Evolutionary conservation across 1,284 basidiomycete genomes (phyloP).

Genomic region (Crocinoboletus sp.): DNA sequence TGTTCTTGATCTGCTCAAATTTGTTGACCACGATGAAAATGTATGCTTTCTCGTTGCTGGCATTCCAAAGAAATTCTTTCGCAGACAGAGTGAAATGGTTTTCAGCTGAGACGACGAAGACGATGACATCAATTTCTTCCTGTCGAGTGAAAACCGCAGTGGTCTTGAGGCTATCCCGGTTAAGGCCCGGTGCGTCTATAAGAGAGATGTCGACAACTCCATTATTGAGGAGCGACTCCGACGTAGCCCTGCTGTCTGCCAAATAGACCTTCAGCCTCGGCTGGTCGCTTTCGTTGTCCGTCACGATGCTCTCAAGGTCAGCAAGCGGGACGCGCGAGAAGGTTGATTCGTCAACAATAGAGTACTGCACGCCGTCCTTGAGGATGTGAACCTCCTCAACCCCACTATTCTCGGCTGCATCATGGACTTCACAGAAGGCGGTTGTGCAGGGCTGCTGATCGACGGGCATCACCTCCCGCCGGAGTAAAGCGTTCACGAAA

Average conservation of each 20-base stretch:
- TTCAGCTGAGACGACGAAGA: constrained; percentile 97
- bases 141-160: constrained; percentile 96
- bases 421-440: constrained; percentile 96
- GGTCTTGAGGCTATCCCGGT: constrained; percentile 94
- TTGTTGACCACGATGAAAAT: constrained; percentile 99
- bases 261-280: constrained; percentile 84
- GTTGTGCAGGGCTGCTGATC: constrained; percentile 99
- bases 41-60: constrained; percentile 97
- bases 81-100: constrained; percentile 98
- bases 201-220: constrained; percentile 97
- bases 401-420: constrained; percentile 79
- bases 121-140: constrained; percentile 98
- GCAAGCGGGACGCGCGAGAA: constrained; percentile 66
- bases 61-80: constrained; percentile 92
- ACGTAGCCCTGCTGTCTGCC: constrained; percentile 64
- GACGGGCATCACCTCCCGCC: constrained; percentile 90
- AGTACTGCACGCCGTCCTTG: constrained; percentile 69
- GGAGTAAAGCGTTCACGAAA: constrained; percentile 91
- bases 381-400: constrained; percentile 82
- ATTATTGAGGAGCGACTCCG: constrained; percentile 89
- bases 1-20: constrained; percentile 94
- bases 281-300: constrained; percentile 71
- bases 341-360: constrained; percentile 68
- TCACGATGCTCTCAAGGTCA: constrained; percentile 79
- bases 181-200: constrained; percentile 97